A percentile compares a stretch with the other conserved stretches of the same genome.
Evolutionary conservation across 768 basidiomycete genomes (phyloP).

Genomic region (Postia placenta): DNA sequence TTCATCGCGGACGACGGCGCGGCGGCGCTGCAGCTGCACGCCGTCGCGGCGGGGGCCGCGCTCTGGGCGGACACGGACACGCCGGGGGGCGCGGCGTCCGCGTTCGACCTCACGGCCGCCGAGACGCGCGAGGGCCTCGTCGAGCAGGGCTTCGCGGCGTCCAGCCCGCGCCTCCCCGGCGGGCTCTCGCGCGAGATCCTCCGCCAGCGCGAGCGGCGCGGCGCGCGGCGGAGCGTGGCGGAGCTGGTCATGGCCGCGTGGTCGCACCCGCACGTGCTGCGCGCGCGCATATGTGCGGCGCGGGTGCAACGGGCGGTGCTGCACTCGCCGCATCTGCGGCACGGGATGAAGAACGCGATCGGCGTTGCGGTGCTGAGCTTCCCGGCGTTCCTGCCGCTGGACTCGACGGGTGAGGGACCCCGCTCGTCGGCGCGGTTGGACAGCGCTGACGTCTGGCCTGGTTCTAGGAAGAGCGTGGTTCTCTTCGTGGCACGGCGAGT

Average conservation of each 20-base stretch:
- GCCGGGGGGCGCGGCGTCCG: conserved; percentile 8
- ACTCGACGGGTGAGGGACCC: conserved; percentile 25
- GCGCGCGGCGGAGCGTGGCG: neutral
- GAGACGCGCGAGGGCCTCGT: conserved; percentile 30
- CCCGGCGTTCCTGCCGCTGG: conserved; percentile 36
- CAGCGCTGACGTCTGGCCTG: neutral
- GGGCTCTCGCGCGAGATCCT: conserved; percentile 3
- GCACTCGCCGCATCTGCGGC: conserved; percentile 37
- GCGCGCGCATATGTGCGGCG: conserved; percentile 28
- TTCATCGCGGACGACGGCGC: conserved; percentile 24
- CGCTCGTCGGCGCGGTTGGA: neutral
- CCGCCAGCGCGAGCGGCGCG: conserved; percentile 2
- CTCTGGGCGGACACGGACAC: neutral
- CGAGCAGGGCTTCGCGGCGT: conserved; percentile 16
- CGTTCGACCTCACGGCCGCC: conserved; percentile 22
- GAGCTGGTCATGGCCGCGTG: conserved; percentile 15
- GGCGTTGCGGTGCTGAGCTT: conserved; percentile 37
- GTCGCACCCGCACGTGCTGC: conserved; percentile 19
- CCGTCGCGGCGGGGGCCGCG: neutral
- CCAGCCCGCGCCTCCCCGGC: conserved; percentile 2
- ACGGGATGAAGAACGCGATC: conserved; percentile 40
- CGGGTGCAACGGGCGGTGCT: conserved; percentile 22
- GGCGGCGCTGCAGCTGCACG: conserved; percentile 2
- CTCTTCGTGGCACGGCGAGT: conserved; percentile 33
- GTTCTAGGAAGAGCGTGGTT: conserved; percentile 34